Evolutionary conservation across 1,284 basidiomycete genomes (phyloP).

Genomic region (Cryptococcus depauperatus): DNA sequence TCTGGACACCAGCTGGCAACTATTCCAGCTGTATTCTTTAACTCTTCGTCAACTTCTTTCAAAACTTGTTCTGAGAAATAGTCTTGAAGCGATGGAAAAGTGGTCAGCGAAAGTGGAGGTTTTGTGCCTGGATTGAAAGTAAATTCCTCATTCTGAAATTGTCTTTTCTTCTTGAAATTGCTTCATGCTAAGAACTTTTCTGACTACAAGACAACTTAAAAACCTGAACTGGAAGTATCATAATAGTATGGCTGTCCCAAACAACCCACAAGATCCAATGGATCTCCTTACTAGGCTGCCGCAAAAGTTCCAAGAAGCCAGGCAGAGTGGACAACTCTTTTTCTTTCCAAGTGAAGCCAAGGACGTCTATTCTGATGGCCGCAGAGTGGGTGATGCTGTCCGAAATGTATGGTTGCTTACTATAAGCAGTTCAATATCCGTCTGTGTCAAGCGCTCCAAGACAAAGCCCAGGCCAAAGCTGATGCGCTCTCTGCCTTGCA

Average conservation of each 20-base stretch:
- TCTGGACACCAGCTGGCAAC: no score
- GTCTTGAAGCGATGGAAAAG: no score
- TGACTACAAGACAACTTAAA: no score
- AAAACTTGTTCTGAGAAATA: no score
- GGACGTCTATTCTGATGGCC: constrained; percentile 54
- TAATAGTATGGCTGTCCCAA: constrained; percentile 27
- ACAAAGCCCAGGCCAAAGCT: constrained; percentile 51
- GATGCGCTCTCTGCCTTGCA: constrained; percentile 20
- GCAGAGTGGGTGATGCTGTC: constrained; percentile 51
- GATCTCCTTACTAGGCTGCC: constrained; percentile 58
- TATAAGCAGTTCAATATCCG: constrained; percentile 63
- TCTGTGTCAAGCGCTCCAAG: constrained; percentile 68
- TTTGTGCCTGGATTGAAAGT: no score
- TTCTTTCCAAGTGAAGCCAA: constrained; percentile 66
- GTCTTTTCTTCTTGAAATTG: not conserved
- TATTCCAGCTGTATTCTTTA: no score
- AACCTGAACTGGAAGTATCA: no score
- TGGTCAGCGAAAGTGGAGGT: no score
- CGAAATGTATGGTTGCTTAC: not conserved
- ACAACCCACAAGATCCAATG: constrained; percentile 19
- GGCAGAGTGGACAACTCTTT: constrained; percentile 59
- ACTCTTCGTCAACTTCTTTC: no score
- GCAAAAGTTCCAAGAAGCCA: constrained; percentile 55
- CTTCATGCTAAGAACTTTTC: no score
- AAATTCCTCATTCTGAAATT: not conserved